Evolutionary conservation across 306 rosid genomes (phyloP).

Genomic region (Inga leiocalycina): DNA sequence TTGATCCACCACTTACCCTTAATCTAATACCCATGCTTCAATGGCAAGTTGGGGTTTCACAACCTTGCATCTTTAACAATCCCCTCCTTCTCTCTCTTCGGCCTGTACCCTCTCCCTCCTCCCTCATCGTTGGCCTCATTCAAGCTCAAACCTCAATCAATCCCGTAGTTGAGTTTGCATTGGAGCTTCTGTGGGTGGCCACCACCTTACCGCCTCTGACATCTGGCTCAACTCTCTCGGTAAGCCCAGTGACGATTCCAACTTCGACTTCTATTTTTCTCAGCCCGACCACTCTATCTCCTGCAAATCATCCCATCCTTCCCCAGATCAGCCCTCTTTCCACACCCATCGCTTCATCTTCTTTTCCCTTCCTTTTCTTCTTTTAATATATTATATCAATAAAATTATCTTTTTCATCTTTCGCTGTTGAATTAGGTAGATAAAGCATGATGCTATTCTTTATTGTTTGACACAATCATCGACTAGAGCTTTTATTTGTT

Average conservation of each 20-base stretch:
- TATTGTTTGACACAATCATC: slow-evolving; percentile 1
- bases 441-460: slow-evolving; percentile 24
- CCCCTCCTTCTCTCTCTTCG: too few relatives aligned
- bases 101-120: too few relatives aligned
- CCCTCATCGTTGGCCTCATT: too few relatives aligned
- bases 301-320: slow-evolving; percentile 39
- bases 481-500: not conserved
- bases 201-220: slow-evolving; percentile 48
- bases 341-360: too few relatives aligned
- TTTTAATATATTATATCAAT: too few relatives aligned
- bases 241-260: slow-evolving; percentile 32
- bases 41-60: too few relatives aligned
- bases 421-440: not conserved
- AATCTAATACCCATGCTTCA: too few relatives aligned
- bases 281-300: not conserved
- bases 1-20: too few relatives aligned
- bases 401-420: slow-evolving; percentile 11
- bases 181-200: slow-evolving; percentile 1
- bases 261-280: slow-evolving; percentile 30
- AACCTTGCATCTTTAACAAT: too few relatives aligned
- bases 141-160: too few relatives aligned
- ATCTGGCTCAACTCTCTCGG: slow-evolving; percentile 65
- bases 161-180: too few relatives aligned
- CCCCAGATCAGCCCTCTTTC: slow-evolving; percentile 45
- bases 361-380: not conserved